Base-by-base conservation (phyloP, 495 filamentous ascomycete species). In the Evansstolkia leycettana region DNA sequence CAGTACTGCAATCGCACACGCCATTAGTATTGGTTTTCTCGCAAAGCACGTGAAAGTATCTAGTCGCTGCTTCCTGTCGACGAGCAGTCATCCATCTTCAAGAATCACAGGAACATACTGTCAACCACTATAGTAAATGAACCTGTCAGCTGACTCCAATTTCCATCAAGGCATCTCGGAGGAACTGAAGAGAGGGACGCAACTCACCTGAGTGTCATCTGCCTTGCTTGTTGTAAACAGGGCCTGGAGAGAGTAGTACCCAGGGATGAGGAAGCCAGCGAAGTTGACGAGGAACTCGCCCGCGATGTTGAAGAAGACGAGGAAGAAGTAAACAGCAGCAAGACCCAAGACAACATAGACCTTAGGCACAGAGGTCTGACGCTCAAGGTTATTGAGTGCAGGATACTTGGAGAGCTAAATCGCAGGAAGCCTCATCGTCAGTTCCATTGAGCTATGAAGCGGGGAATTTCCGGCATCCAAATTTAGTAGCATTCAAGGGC, bases 251-350 rank as follows among this genome's bases (percentile, higher is more conserved):
- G 88, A 94, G 60, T 94, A 99, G 70, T 99, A 99, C 38, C 80
- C 88, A 31, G 90, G 90, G 41, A 99, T 70, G 33, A 88, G 57
- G 55, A 96, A 99, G 35, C 90, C 90, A 35, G 92, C 92, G 43
- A 92, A 66, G 67, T 99, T 99, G 55, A 92, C 90, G 43, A 99
- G 75, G 58, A 96, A 82, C 58, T 90, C 84, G 51, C 90, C 89
- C 41, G 85, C 90, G 47, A 95, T 88, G 74, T 99, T 99, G 73
- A 99, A 92, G 72, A 96, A 81, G 64, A 96, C 83, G 12, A 99
- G 75, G 75, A 95, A 94, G 72, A 94, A 87, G 73, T 99, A 99
- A 48, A 93, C 69, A 32, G 77, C 79, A 31, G 56, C 63, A 9
- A 94, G 59, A 45, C 90, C 90, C 32, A 94, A 80, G 63, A 94